phyloP scores from a whole-genome alignment of 371 early-diverging fungal species.

The Mortierella sp. region DNA sequence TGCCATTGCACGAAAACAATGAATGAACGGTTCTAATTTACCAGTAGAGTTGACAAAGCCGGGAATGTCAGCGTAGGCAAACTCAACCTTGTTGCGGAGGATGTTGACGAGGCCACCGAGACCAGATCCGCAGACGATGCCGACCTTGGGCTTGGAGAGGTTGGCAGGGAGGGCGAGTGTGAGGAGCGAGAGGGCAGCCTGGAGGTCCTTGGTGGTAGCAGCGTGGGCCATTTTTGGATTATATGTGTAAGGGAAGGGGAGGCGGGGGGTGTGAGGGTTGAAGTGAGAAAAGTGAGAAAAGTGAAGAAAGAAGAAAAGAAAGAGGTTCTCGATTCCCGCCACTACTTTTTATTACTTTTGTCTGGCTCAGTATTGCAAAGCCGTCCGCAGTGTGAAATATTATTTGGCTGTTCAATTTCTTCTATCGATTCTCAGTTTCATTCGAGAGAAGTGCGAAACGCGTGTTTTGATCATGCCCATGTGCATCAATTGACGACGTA shows the following conservation, averaged over 20 bases:
- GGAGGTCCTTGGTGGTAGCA: slow-evolving; percentile 49
- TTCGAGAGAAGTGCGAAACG: too few species aligned
- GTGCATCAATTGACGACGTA: too few species aligned
- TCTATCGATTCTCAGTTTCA: neutral
- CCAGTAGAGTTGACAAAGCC: slow-evolving; percentile 90
- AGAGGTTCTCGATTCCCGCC: too few species aligned
- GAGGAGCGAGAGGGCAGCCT: slow-evolving; percentile 41
- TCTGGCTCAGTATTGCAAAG: too few species aligned
- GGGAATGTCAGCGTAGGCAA: slow-evolving; percentile 88
- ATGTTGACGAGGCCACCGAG: slow-evolving; percentile 88
- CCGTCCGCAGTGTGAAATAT: neutral
- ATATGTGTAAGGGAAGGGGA: neutral
- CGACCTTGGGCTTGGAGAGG: slow-evolving; percentile 69
- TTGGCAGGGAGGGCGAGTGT: slow-evolving; percentile 43
- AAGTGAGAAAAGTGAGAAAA: neutral
- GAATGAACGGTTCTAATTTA: too few species aligned
- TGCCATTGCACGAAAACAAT: too few species aligned
- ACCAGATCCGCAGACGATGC: slow-evolving; percentile 94
- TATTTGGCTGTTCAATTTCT: too few species aligned
- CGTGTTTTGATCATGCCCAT: too few species aligned
- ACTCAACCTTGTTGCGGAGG: slow-evolving; percentile 75
- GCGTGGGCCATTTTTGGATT: slow-evolving; percentile 45
- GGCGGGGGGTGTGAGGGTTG: too few species aligned
- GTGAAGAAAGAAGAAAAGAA: neutral
- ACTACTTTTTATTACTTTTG: too few species aligned